phyloP scores from a whole-genome alignment of 768 basidiomycete species.

The Suillus sp. region DNA sequence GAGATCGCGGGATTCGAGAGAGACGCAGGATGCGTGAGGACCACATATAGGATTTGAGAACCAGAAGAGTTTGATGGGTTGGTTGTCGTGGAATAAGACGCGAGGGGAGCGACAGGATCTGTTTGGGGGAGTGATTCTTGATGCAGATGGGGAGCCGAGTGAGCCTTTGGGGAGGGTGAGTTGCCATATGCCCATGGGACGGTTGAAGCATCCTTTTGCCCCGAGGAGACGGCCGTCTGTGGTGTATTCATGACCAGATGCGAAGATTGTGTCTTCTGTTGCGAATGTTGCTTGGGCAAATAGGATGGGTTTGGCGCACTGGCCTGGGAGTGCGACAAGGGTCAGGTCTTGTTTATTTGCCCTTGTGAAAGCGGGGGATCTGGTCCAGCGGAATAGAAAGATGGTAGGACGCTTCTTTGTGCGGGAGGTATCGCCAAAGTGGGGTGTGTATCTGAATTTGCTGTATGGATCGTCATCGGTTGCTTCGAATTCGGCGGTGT shows the following conservation, averaged over 20 bases:
- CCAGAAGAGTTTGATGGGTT: constrained; percentile 46
- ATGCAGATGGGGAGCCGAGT: constrained; percentile 14
- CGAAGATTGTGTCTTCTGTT: constrained; percentile 47
- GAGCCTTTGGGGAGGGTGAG: constrained; percentile 33
- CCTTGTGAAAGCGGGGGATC: neutral
- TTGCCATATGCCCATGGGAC: constrained; percentile 59
- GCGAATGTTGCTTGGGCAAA: constrained; percentile 62
- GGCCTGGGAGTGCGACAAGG: constrained; percentile 17
- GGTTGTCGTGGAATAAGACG: constrained; percentile 33
- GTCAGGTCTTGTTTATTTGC: constrained; percentile 8
- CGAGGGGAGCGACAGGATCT: constrained; percentile 64
- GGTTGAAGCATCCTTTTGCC: constrained; percentile 59
- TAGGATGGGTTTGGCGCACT: constrained; percentile 29
- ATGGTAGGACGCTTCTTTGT: constrained; percentile 54
- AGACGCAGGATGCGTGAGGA: constrained; percentile 57
- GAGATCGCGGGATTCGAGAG: constrained; percentile 49
- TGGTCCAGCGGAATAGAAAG: constrained; percentile 54
- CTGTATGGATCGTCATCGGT: constrained; percentile 29
- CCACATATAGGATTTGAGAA: constrained; percentile 57
- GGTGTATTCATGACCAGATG: constrained; percentile 63
- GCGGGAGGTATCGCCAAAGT: constrained; percentile 62
- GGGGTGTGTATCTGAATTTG: constrained; percentile 57
- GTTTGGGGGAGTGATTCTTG: constrained; percentile 45
- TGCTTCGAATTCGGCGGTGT: constrained; percentile 53
- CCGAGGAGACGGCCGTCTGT: constrained; percentile 61